Percentiles rank a stretch among this genome's conserved stretches.
phyloP scores from a whole-genome alignment of 495 filamentous ascomycete genomes.

The Parathielavia appendiculata region DNA sequence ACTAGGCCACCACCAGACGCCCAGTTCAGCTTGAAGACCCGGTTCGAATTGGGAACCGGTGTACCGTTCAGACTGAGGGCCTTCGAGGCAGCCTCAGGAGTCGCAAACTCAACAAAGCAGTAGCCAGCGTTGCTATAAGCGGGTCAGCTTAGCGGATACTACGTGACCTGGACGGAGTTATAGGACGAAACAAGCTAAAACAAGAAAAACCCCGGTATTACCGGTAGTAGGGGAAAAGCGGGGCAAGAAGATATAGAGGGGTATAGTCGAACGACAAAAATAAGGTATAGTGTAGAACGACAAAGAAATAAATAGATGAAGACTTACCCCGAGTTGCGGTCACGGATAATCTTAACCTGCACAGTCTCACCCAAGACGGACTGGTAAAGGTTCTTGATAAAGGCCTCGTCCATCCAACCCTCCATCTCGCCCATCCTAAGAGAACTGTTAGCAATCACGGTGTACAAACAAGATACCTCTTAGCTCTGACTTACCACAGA shows the following conservation, averaged over 20 bases:
- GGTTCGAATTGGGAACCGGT: conserved; percentile 87
- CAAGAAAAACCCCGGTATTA: background rate
- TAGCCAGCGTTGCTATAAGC: conserved; percentile 84
- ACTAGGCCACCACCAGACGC: conserved; percentile 93
- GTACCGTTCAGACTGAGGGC: conserved; percentile 84
- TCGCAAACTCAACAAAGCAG: conserved; percentile 94
- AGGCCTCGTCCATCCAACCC: conserved; percentile 98
- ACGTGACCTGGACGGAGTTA: background rate
- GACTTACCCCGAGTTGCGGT: conserved; percentile 96
- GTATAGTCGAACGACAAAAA: background rate
- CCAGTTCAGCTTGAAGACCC: conserved; percentile 99
- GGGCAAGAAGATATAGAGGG: background rate
- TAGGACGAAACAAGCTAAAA: background rate
- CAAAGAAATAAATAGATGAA: background rate
- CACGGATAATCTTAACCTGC: conserved; percentile 99
- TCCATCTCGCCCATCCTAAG: conserved; percentile 98
- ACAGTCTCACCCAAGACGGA: conserved; percentile 80
- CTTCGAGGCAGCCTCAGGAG: conserved; percentile 79
- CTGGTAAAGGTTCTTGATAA: conserved; percentile 90
- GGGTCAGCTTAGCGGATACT: background rate
- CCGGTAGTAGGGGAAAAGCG: background rate
- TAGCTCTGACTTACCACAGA: conserved; percentile 36
- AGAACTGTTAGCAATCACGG: conserved; percentile 12
- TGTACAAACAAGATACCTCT: background rate
- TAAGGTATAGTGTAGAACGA: background rate